phyloP scores from a whole-genome alignment of 495 filamentous ascomycete genomes.

The Usnea hakonensis region DNA sequence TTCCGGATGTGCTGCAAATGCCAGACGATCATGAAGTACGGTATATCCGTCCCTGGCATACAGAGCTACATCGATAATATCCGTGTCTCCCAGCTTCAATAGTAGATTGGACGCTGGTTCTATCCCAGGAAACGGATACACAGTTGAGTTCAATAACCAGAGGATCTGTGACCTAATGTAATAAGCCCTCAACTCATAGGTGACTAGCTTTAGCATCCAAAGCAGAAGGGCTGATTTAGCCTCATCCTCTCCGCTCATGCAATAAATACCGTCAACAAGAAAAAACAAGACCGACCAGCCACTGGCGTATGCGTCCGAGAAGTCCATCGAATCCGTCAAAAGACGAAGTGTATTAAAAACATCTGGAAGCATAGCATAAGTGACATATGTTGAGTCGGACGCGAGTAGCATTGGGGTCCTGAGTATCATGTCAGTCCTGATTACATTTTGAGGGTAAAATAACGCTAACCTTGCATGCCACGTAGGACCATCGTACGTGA shows the following conservation, averaged over 20 bases:
- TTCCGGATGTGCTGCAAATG: background rate
- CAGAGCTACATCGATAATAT: background rate
- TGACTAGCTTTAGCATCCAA: background rate
- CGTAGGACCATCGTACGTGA: background rate
- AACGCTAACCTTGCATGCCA: background rate
- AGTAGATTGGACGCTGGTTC: background rate
- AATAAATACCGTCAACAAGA: background rate
- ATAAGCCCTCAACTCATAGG: background rate
- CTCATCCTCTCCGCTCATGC: background rate
- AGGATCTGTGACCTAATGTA: background rate
- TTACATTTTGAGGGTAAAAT: background rate
- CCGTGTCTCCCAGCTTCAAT: background rate
- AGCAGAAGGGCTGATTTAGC: background rate
- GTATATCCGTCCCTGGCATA: background rate
- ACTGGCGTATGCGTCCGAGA: background rate
- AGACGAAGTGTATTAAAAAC: background rate
- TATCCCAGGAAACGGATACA: background rate
- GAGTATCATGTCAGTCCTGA: background rate
- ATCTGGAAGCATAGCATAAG: background rate
- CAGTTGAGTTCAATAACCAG: background rate
- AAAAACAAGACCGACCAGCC: background rate
- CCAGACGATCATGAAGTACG: background rate
- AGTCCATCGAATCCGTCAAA: conserved; percentile 2
- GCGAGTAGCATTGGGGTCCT: background rate
- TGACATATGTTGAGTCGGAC: background rate